A percentile compares a stretch with the other conserved stretches of the same genome.
Conservation (phyloP, 2,329 filamentous ascomycete species). For the Plenodomus biglobosus region DNA sequence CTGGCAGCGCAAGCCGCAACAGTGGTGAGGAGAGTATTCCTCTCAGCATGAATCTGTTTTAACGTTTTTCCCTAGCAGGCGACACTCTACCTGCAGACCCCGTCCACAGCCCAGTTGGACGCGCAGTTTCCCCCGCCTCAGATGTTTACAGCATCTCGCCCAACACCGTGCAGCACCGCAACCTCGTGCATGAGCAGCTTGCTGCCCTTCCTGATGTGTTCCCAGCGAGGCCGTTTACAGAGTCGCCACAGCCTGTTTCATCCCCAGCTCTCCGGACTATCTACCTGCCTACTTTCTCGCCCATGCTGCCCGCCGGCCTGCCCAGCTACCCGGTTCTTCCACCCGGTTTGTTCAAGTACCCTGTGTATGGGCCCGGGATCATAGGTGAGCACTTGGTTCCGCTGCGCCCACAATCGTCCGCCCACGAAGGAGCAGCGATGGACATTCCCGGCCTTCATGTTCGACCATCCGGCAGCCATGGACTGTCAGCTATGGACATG, state of each 20-base stretch:
- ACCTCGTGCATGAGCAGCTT: slow-evolving; percentile 2
- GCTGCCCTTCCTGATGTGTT: neutral
- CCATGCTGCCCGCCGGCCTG: neutral
- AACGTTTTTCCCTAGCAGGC: neutral
- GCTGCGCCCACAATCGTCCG: too few relatives aligned
- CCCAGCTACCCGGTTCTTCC: neutral
- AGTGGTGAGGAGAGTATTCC: neutral
- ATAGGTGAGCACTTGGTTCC: neutral
- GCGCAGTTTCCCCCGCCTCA: neutral
- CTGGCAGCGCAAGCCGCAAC: neutral
- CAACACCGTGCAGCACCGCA: slow-evolving; percentile 1
- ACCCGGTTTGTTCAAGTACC: neutral
- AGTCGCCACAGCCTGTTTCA: neutral
- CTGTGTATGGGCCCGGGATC: neutral
- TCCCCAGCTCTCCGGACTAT: neutral
- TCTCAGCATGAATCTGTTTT: neutral
- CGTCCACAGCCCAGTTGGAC: neutral
- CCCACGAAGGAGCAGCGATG: too few relatives aligned
- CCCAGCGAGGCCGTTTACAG: neutral
- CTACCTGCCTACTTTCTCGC: neutral
- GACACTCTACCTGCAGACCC: neutral
- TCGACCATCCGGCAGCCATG: too few relatives aligned
- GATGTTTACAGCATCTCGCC: neutral
- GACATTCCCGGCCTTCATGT: too few relatives aligned
- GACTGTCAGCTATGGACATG: too few relatives aligned